Evolutionary conservation across 305 asterid genomes (phyloP).

Genomic region (Nicotiana rustica): DNA sequence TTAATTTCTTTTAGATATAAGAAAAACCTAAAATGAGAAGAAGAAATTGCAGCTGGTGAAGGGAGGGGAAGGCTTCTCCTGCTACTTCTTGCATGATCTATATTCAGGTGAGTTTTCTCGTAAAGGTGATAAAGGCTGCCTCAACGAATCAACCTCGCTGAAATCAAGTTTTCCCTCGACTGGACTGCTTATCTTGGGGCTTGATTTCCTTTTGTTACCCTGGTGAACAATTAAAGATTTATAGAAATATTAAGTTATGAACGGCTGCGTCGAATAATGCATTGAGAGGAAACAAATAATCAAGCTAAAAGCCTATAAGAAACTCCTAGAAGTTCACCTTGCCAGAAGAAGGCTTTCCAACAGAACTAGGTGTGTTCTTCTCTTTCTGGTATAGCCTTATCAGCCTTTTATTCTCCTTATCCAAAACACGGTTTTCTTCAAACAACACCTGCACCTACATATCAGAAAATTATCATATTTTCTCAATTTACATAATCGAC

Average conservation of each 20-base stretch:
- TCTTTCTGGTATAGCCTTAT: slow-evolving; percentile 64
- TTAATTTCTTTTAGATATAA: background rate
- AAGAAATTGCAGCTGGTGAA: slow-evolving; percentile 2
- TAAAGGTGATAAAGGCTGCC: slow-evolving; percentile 83
- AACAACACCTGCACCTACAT: slow-evolving; percentile 71
- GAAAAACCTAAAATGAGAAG: slow-evolving; percentile 27
- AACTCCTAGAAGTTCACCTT: slow-evolving; percentile 27
- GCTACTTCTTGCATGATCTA: slow-evolving; percentile 63
- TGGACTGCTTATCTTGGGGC: slow-evolving; percentile 60
- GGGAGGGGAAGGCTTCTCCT: background rate
- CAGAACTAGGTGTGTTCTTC: slow-evolving; percentile 59
- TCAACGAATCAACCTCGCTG: slow-evolving; percentile 53
- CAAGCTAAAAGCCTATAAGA: background rate
- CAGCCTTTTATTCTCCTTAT: slow-evolving; percentile 70
- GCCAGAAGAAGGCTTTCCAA: slow-evolving; percentile 48
- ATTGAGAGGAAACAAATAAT: slow-evolving; percentile 14
- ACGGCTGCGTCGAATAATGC: background rate
- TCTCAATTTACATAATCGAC: background rate
- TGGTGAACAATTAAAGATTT: slow-evolving; percentile 37
- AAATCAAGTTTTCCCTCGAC: slow-evolving; percentile 70
- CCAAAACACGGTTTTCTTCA: slow-evolving; percentile 68
- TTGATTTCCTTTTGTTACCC: slow-evolving; percentile 81
- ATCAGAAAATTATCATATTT: background rate
- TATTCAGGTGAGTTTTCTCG: slow-evolving; percentile 70
- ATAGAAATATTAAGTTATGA: background rate